These are phyloP conservation scores for Wallacemonas collosoma DNA, from an alignment of 208 protist species.

Conservation along the genomic window DNA sequence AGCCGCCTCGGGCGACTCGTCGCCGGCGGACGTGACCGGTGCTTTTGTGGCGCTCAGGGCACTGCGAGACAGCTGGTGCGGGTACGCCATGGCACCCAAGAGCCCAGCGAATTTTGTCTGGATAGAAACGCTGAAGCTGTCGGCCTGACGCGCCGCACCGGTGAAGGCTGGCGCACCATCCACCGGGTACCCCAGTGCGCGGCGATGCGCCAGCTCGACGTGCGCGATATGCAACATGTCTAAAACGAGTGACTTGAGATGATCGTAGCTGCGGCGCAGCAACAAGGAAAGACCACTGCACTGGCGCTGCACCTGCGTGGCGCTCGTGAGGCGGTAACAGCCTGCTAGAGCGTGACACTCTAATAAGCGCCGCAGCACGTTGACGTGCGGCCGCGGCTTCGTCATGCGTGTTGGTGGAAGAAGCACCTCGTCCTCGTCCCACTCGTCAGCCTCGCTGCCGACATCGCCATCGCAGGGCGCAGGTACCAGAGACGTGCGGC, in stretches of 20 bases:
- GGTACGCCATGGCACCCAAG: constrained; percentile 56
- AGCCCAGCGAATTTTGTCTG: constrained; percentile 38
- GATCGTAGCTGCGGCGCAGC: constrained; percentile 76
- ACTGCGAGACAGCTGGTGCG: constrained; percentile 53
- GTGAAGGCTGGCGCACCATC: not conserved
- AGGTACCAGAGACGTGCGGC: constrained; percentile 26
- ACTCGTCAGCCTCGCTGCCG: constrained; percentile 59
- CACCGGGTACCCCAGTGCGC: constrained; percentile 5
- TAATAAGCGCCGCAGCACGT: constrained; percentile 61
- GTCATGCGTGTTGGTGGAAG: constrained; percentile 48
- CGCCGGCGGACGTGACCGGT: not conserved
- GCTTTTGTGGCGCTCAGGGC: not conserved
- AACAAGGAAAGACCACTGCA: constrained; percentile 71
- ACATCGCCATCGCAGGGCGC: constrained; percentile 30
- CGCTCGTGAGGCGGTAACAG: constrained; percentile 46
- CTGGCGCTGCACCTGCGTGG: constrained; percentile 52
- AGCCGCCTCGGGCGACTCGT: not conserved
- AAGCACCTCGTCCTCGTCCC: constrained; percentile 59
- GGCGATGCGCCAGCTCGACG: constrained; percentile 72
- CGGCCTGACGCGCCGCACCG: not conserved
- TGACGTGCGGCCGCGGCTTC: constrained; percentile 53
- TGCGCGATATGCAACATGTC: constrained; percentile 77
- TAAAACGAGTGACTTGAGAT: constrained; percentile 66
- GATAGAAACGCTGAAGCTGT: constrained; percentile 59
- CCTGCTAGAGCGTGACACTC: constrained; percentile 53